Conservation (phyloP, 2,329 filamentous ascomycete species). For the Ascomycota sp. region DNA sequence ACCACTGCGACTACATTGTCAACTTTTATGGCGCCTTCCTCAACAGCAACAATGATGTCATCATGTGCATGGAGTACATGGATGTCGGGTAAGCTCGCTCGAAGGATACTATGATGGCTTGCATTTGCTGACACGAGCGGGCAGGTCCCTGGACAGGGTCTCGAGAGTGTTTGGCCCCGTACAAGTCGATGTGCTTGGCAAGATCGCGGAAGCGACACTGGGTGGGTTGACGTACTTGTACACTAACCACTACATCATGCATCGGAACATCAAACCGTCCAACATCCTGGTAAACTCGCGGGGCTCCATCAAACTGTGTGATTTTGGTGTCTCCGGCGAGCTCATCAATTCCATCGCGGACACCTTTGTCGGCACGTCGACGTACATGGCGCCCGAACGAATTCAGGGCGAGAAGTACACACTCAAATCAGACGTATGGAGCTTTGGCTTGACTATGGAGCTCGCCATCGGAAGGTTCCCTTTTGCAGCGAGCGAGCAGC, state of each 20-base stretch:
- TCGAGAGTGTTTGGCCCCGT: constrained; percentile 90
- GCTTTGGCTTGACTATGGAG: constrained; percentile 91
- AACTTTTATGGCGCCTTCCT: constrained; percentile 96
- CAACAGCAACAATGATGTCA: constrained; percentile 91
- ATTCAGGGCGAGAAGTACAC: constrained; percentile 96
- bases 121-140: not conserved
- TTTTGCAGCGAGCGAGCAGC: constrained; percentile 55
- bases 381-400: constrained; percentile 96
- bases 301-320: constrained; percentile 89
- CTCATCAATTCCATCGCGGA: constrained; percentile 95
- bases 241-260: constrained; percentile 92
- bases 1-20: constrained; percentile 90
- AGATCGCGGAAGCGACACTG: constrained; percentile 90
- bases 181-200: constrained; percentile 86
- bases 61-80: constrained; percentile 99
- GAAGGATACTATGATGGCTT: not conserved
- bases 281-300: constrained; percentile 92
- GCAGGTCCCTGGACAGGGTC: constrained; percentile 75
- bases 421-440: constrained; percentile 97
- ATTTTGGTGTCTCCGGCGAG: constrained; percentile 97
- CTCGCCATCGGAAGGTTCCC: constrained; percentile 94
- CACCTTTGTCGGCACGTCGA: constrained; percentile 95
- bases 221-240: constrained; percentile 91
- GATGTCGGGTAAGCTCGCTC: constrained; percentile 72
- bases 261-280: constrained; percentile 94